Evolutionary conservation across 345 rosid genomes (phyloP).

Genomic region (Combretum micranthum): DNA sequence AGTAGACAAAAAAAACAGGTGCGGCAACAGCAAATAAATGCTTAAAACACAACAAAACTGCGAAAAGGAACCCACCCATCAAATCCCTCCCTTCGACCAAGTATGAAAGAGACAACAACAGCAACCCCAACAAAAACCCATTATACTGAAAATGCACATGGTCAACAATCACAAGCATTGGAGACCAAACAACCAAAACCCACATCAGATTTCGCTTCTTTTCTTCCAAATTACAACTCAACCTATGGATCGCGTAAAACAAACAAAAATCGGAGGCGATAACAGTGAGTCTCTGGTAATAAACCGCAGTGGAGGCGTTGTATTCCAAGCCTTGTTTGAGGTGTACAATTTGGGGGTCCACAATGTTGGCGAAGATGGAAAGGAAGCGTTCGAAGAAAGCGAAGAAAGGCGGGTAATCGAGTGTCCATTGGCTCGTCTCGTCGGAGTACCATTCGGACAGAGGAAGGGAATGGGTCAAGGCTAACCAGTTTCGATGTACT

Average conservation of each 20-base stretch:
- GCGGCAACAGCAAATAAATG: conserved; percentile 95
- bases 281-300: conserved; percentile 66
- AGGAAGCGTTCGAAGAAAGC: conserved; percentile 29
- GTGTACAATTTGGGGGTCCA: conserved; percentile 66
- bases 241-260: conserved; percentile 44
- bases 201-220: conserved; percentile 43
- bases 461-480: conserved; percentile 76
- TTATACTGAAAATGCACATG: conserved; percentile 94
- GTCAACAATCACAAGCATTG: conserved; percentile 76
- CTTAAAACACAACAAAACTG: conserved; percentile 75
- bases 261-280: conserved; percentile 66
- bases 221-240: conserved; percentile 27
- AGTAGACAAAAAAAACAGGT: conserved; percentile 81
- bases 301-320: conserved; percentile 38
- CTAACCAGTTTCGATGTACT: conserved; percentile 96
- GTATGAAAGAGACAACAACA: conserved; percentile 75
- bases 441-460: conserved; percentile 75
- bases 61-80: conserved; percentile 73
- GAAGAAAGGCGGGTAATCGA: conserved; percentile 87
- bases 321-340: conserved; percentile 52
- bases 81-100: conserved; percentile 72
- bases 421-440: conserved; percentile 91
- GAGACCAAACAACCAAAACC: conserved; percentile 72
- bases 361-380: conserved; percentile 40
- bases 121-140: conserved; percentile 72